These are phyloP conservation scores for Pleurotus eryngii DNA, from an alignment of 768 basidiomycete genomes.

Conservation along the genomic window DNA sequence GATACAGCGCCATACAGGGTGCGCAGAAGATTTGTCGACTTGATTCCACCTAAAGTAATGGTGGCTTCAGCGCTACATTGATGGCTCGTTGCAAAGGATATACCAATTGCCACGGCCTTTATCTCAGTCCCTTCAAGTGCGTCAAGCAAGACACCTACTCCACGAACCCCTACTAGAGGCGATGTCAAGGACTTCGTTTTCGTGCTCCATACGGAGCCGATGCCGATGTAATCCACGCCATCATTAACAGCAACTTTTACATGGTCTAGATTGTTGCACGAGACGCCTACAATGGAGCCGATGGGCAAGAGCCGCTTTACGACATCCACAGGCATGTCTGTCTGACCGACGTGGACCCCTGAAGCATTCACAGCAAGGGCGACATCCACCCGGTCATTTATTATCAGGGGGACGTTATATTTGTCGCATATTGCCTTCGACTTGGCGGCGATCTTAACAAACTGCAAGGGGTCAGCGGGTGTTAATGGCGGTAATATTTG, in stretches of 20 bases:
- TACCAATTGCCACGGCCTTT: slow-evolving; percentile 85
- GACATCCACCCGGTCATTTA: slow-evolving; percentile 88
- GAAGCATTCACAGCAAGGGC: slow-evolving; percentile 72
- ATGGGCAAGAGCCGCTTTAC: slow-evolving; percentile 69
- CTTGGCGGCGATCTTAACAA: slow-evolving; percentile 66
- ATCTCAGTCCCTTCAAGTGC: slow-evolving; percentile 60
- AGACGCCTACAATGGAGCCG: slow-evolving; percentile 75
- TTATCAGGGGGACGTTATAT: slow-evolving; percentile 79
- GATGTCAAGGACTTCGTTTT: slow-evolving; percentile 71
- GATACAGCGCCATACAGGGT: slow-evolving; percentile 73
- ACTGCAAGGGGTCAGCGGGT: slow-evolving; percentile 41
- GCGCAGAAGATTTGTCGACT: slow-evolving; percentile 69
- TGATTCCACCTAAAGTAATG: slow-evolving; percentile 74
- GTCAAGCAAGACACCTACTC: slow-evolving; percentile 63
- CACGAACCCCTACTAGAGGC: slow-evolving; percentile 67
- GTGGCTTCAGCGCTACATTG: not conserved
- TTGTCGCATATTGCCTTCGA: slow-evolving; percentile 71
- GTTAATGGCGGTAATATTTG: too few relatives aligned
- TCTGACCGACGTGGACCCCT: slow-evolving; percentile 89
- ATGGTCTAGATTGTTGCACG: slow-evolving; percentile 68
- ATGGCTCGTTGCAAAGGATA: slow-evolving; percentile 12
- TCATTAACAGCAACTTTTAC: slow-evolving; percentile 57
- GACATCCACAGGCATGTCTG: slow-evolving; percentile 70
- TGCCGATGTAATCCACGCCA: slow-evolving; percentile 82
- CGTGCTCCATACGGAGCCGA: slow-evolving; percentile 83